Evolutionary conservation across 2,329 filamentous ascomycete species (phyloP).

Genomic region (Talaromyces sp.): DNA sequence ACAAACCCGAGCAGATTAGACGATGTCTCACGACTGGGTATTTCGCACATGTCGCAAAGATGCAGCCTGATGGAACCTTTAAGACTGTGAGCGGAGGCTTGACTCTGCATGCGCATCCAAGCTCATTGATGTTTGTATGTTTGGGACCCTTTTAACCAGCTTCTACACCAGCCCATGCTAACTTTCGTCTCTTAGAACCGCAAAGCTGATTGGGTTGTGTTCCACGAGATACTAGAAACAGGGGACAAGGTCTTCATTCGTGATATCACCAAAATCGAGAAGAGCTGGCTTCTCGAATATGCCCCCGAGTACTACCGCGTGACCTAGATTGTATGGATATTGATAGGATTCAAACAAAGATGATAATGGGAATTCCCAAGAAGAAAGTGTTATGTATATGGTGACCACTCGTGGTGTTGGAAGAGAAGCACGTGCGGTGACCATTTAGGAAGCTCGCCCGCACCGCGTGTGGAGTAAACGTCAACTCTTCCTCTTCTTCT

Average conservation of each 20-base stretch:
- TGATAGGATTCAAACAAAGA: background rate
- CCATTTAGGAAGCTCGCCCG: background rate
- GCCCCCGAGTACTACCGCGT: conserved; percentile 76
- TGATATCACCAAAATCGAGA: conserved; percentile 90
- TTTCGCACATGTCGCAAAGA: conserved; percentile 87
- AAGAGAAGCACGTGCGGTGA: background rate
- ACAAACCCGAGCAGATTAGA: conserved; percentile 66
- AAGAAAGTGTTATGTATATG: background rate
- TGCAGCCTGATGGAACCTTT: conserved; percentile 91
- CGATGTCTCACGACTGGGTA: conserved; percentile 84
- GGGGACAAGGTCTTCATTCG: conserved; percentile 83
- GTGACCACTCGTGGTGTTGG: background rate
- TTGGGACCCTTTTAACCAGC: background rate
- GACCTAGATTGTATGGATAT: conserved; percentile 18
- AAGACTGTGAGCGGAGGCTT: conserved; percentile 75
- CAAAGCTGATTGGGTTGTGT: conserved; percentile 94
- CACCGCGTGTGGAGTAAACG: background rate
- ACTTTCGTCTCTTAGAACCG: conserved; percentile 55
- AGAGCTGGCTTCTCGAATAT: conserved; percentile 85
- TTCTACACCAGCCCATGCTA: conserved; percentile 5
- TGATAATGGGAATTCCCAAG: background rate
- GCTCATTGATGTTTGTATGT: conserved; percentile 77
- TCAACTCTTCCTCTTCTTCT: background rate
- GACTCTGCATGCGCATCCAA: conserved; percentile 81
- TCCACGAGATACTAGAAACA: conserved; percentile 88